Evolutionary conservation across 768 basidiomycete species (phyloP).

Genomic region (Termitomyces sp.): DNA sequence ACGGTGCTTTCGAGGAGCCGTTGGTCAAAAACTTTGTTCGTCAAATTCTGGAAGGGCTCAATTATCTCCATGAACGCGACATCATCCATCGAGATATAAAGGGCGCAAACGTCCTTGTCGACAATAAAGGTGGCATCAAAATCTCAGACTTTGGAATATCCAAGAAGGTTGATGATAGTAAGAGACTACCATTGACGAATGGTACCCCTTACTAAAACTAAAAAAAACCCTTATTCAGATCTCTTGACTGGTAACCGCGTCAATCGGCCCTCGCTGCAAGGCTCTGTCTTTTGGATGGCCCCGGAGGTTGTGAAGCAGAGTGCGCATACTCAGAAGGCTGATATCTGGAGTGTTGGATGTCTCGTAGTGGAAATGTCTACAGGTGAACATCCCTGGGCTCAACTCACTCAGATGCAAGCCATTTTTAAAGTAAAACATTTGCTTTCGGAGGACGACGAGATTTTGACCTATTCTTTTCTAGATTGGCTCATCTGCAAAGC

Average conservation of each 20-base stretch:
- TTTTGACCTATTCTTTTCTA: slow-evolving; percentile 23
- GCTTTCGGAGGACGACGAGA: neutral
- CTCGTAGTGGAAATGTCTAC: slow-evolving; percentile 96
- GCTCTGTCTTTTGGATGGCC: slow-evolving; percentile 99
- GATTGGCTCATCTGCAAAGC: slow-evolving; percentile 91
- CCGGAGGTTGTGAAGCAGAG: slow-evolving; percentile 98
- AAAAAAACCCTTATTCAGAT: slow-evolving; percentile 21
- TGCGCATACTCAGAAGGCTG: slow-evolving; percentile 85
- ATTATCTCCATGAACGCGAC: slow-evolving; percentile 88
- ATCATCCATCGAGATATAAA: slow-evolving; percentile 99
- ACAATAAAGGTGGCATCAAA: slow-evolving; percentile 96
- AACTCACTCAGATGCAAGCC: slow-evolving; percentile 97
- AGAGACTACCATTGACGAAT: slow-evolving; percentile 22
- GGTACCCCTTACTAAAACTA: neutral
- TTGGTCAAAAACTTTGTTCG: slow-evolving; percentile 90
- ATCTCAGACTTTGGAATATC: slow-evolving; percentile 97
- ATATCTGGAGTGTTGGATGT: slow-evolving; percentile 96
- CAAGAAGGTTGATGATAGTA: slow-evolving; percentile 95
- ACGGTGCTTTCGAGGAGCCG: slow-evolving; percentile 91
- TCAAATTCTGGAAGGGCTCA: slow-evolving; percentile 84
- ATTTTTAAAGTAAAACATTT: slow-evolving; percentile 77
- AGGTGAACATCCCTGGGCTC: slow-evolving; percentile 92
- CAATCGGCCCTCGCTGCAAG: slow-evolving; percentile 91
- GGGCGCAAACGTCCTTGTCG: slow-evolving; percentile 96
- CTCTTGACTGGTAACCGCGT: slow-evolving; percentile 58